Evolutionary conservation across 805 yeast species (phyloP).

Genomic region (Sugiyamaella qingdaonensis): DNA sequence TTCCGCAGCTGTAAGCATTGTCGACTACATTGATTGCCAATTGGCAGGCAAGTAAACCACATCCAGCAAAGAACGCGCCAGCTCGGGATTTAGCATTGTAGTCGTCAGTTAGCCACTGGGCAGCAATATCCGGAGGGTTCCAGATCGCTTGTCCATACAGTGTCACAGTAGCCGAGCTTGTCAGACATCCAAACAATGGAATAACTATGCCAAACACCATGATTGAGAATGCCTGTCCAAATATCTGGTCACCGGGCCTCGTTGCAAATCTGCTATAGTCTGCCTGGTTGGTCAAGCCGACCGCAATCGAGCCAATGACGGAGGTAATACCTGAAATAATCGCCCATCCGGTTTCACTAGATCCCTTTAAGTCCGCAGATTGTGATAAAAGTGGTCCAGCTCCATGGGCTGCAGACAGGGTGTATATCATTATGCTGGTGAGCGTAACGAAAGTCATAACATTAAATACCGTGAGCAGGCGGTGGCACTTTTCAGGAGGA

Average conservation of each 20-base stretch:
- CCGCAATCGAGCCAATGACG: slow-evolving; percentile 39
- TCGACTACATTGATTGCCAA: slow-evolving; percentile 26
- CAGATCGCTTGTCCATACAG: slow-evolving; percentile 41
- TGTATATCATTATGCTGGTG: slow-evolving; percentile 26
- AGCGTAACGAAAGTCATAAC: slow-evolving; percentile 36
- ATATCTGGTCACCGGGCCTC: slow-evolving; percentile 36
- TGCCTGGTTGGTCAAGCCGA: slow-evolving; percentile 40
- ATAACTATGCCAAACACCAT: slow-evolving; percentile 40
- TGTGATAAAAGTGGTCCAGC: slow-evolving; percentile 20
- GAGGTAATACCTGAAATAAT: slow-evolving; percentile 39
- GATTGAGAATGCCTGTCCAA: slow-evolving; percentile 38
- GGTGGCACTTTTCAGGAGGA: slow-evolving; percentile 30
- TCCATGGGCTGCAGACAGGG: slow-evolving; percentile 22
- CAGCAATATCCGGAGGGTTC: slow-evolving; percentile 42
- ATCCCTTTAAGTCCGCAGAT: slow-evolving; percentile 27
- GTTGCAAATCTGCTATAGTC: slow-evolving; percentile 42
- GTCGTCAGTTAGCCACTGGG: slow-evolving; percentile 38
- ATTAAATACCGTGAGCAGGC: slow-evolving; percentile 36
- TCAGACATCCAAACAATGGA: slow-evolving; percentile 45
- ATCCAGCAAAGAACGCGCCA: slow-evolving; percentile 43
- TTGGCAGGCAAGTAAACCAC: slow-evolving; percentile 15
- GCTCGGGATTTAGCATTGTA: slow-evolving; percentile 42
- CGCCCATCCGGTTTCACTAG: slow-evolving; percentile 35
- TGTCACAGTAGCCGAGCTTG: slow-evolving; percentile 41
- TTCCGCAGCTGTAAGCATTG: slow-evolving; percentile 31